Evolutionary conservation across 768 basidiomycete genomes (phyloP), one percentile per base, ranked within the genome.

Genomic region (Mycena albidolilacea): DNA sequence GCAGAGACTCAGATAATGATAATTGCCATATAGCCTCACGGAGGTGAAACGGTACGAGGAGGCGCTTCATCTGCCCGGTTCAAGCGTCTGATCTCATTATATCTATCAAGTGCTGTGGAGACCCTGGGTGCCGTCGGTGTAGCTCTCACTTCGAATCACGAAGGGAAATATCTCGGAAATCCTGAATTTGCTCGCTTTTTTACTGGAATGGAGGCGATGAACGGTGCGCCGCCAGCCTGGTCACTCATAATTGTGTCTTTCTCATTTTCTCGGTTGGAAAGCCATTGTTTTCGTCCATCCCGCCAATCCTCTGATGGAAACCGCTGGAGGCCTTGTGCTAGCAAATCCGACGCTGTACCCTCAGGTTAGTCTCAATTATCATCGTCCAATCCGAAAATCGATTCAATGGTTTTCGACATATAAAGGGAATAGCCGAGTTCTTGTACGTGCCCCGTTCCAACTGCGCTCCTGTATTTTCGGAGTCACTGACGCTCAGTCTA

Each of bases 111-210:
- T 65, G 62, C 64, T 10, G 21, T 71, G 23, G 52, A 71, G 35
- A 60, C 64, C 7, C 64, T 71, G n/a, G 64, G 58, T 6, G 70
- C 70, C 23, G 63, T 58, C 46, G 46, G 46, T 11, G 46, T 48
- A n/a, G 70, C 70, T 21, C 70, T 71, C 12, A 65, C 70, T 9
- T 71, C 70, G 43, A 71, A 71, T 61, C 70, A 71, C 64, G 70
- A 71, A 54, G 70, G 57, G 35, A 58, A 59, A 43, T 71, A 71
- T 66, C 70, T 71, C 46, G 70, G 70, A 17, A 62, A 71, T 54
- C 70, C 70, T 41, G 37, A 48, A 17, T 71, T 66, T 23, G 23
- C 11, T 6, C 55, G 46, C 0, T 71, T 71, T 54, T 71, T 71
- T 46, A 38, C 70, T 52, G 1, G 17, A 30, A 43, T 71, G 55